Base-by-base conservation (phyloP, 768 basidiomycete species). In the Tephrocybe sp. region DNA sequence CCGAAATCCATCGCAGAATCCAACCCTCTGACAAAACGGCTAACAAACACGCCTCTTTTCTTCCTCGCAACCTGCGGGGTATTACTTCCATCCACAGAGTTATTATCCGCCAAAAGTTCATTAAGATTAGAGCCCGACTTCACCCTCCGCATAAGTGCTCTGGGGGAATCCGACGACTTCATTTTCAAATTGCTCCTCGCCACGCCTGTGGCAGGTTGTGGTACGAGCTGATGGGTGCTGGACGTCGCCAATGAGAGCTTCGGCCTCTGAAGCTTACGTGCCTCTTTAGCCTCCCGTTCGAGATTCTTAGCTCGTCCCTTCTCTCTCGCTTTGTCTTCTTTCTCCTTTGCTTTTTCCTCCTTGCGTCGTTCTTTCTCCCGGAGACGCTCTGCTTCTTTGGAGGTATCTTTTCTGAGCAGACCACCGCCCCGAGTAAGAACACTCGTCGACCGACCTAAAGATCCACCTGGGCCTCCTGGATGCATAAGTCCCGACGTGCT, bases 81-180 rank as follows among this genome's bases (percentile, higher is more conserved):
- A 37, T 16, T 31, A 37, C 29, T 43, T 11, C 44, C 45, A 16
- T 47, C 52, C 10, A n/a, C 30, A 3, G 33, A 27, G 7, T 25
- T 22, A 55, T 39, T n/a, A 33, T 47, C 31, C 53, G 19, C 47
- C 54, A 47, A 21, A n/a, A 30, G 42, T 1, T 53, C 51, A 41
- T 45, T 54, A n/a, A 71, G 50, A 48, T 63, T 70, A 4, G 68
- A 69, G 1, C 68, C 66, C 3, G 69, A 69, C 16, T 65, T 61
- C 12, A 68, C 69, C 1, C 64, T 59, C 3, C 69, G 61, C 39
- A 70, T 55, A 30, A 68, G 52, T 0, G 65, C 61, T 21, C 27
- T 47, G 33, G 52, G 57, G 18, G 52, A 50, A 6, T 55, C 50
- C 2, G 55, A 21, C 48, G n/a, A n/a, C n/a, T n/a, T n/a, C n/a